Conservation (phyloP, 257 asterid species). For the Solanum dulcamara region DNA sequence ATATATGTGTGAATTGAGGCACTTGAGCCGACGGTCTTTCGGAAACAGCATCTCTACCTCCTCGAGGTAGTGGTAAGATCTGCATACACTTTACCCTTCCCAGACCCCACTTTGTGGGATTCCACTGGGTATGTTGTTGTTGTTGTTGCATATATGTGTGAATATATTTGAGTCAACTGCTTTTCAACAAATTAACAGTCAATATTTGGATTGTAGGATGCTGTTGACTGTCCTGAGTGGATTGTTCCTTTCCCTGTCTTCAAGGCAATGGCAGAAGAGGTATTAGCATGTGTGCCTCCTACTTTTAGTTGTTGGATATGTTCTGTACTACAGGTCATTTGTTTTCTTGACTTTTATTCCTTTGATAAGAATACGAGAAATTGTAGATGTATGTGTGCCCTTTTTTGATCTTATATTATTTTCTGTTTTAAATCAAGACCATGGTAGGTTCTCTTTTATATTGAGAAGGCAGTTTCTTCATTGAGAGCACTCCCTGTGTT, state of each 20-base stretch:
- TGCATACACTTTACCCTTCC: no score
- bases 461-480: not conserved
- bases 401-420: not conserved
- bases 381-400: not conserved
- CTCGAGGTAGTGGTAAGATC: no score
- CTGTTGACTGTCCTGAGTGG: conserved; percentile 99
- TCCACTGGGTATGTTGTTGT: no score
- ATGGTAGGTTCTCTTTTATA: not conserved
- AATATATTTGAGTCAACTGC: not conserved
- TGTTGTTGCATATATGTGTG: not conserved
- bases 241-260: conserved; percentile 82
- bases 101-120: no score
- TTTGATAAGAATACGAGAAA: not conserved
- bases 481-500: not conserved
- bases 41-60: no score
- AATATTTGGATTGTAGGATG: conserved; percentile 50
- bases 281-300: conserved; percentile 6
- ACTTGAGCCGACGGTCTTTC: no score
- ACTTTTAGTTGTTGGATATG: not conserved
- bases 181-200: not conserved
- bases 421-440: not conserved
- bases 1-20: not conserved
- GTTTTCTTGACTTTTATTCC: not conserved
- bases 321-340: not conserved
- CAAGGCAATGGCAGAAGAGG: conserved; percentile 95